Evolutionary conservation across 2,329 filamentous ascomycete genomes (phyloP).

Genomic region (Zymoseptoria tritici): DNA sequence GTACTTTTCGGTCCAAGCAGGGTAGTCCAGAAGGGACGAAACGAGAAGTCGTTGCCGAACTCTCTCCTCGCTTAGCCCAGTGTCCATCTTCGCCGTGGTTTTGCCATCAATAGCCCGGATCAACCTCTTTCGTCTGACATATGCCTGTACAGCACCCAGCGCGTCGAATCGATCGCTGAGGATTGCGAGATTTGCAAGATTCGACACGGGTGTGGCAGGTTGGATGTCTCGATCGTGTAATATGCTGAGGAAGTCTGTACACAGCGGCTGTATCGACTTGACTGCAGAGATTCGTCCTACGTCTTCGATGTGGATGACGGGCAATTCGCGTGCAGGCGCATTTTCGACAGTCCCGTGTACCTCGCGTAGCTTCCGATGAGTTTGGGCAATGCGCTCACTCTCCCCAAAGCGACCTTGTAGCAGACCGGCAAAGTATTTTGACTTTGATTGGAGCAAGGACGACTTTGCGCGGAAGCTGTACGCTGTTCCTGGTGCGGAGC

Average conservation of each 20-base stretch:
- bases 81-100: conserved; percentile 34
- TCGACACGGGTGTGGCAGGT: conserved; percentile 47
- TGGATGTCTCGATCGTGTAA: conserved; percentile 49
- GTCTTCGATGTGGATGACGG: conserved; percentile 56
- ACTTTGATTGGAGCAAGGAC: conserved; percentile 50
- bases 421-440: conserved; percentile 63
- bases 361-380: conserved; percentile 45
- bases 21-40: conserved; percentile 57
- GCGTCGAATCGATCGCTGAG: conserved; percentile 70
- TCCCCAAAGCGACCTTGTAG: conserved; percentile 59
- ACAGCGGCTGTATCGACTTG: conserved; percentile 44
- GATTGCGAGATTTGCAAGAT: conserved; percentile 60
- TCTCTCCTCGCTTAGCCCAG: conserved; percentile 51
- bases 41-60: conserved; percentile 63
- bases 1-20: conserved; percentile 52
- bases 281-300: conserved; percentile 62
- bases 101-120: conserved; percentile 38
- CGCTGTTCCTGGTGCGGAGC: conserved; percentile 43
- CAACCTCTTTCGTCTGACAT: conserved; percentile 43
- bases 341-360: conserved; percentile 40
- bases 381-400: conserved; percentile 47
- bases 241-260: conserved; percentile 60
- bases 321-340: conserved; percentile 46
- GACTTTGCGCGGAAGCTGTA: conserved; percentile 59
- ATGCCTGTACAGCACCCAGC: conserved; percentile 46